phyloP scores from a whole-genome alignment of 192 early-diverging fungal species.

The Chytriomyces sp. region DNA sequence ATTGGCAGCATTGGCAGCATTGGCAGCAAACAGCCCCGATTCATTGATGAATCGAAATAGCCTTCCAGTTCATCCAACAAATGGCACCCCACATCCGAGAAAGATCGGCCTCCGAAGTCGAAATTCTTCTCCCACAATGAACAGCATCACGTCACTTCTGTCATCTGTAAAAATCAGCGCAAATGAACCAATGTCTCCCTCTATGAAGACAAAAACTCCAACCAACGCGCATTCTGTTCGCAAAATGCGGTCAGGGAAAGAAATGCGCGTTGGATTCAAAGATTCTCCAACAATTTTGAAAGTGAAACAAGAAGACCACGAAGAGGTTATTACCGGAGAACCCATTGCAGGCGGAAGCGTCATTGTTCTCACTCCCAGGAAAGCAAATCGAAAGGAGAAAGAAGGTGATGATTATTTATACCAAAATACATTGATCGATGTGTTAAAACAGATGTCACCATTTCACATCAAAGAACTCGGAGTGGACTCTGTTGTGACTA shows the following conservation, averaged over 20 bases:
- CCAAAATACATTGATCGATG: too few relatives aligned
- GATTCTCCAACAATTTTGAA: neutral
- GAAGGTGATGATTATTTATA: neutral
- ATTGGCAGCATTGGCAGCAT: too few relatives aligned
- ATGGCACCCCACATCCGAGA: constrained; percentile 18
- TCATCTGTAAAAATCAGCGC: neutral
- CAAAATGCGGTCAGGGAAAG: constrained; percentile 16
- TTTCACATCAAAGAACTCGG: constrained; percentile 14
- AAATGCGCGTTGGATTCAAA: constrained; percentile 10
- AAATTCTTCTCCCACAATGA: neutral
- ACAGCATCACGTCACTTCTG: neutral
- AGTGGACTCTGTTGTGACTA: constrained; percentile 38
- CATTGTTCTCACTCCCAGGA: constrained; percentile 31
- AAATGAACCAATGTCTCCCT: neutral
- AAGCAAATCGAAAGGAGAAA: constrained; percentile 35
- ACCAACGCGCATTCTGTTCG: neutral
- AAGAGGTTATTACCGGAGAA: neutral
- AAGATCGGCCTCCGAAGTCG: neutral
- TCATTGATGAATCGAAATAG: neutral
- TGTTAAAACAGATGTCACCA: too few relatives aligned
- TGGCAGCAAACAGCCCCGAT: neutral
- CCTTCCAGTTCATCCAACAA: neutral
- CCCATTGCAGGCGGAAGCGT: constrained; percentile 21
- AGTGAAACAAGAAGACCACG: neutral
- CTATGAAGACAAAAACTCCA: neutral